These are phyloP conservation scores for Cryoendolithus antarcticus DNA, from an alignment of 2,329 filamentous ascomycete species.

Conservation along the genomic window DNA sequence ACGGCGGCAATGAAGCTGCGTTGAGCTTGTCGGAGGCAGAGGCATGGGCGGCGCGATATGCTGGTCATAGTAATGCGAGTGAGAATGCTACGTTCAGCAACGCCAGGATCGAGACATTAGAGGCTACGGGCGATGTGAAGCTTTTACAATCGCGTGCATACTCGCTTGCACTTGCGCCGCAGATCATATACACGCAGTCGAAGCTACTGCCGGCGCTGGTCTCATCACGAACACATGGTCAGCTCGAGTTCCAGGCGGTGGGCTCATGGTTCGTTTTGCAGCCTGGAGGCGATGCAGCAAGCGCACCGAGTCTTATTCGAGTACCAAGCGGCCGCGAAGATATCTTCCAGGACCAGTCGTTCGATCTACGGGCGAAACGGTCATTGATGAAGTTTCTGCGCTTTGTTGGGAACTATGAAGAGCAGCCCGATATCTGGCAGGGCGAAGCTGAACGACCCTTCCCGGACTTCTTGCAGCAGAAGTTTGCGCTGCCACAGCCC, in stretches of 20 bases:
- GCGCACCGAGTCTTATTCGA: slow-evolving; percentile 27
- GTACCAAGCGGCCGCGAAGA: slow-evolving; percentile 87
- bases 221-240: slow-evolving; percentile 76
- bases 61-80: slow-evolving; percentile 2
- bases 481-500: slow-evolving; percentile 45
- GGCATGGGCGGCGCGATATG: slow-evolving; percentile 49
- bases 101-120: slow-evolving; percentile 23
- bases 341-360: slow-evolving; percentile 65
- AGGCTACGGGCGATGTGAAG: slow-evolving; percentile 19
- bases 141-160: slow-evolving; percentile 60
- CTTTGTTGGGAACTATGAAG: slow-evolving; percentile 64
- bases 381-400: slow-evolving; percentile 88
- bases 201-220: slow-evolving; percentile 66
- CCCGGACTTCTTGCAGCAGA: slow-evolving; percentile 43
- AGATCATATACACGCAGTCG: slow-evolving; percentile 75
- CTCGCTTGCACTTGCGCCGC: slow-evolving; percentile 70
- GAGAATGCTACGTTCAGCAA: slow-evolving; percentile 13
- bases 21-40: slow-evolving; percentile 73
- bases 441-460: slow-evolving; percentile 44
- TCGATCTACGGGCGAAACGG: slow-evolving; percentile 72
- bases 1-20: slow-evolving; percentile 75
- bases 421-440: slow-evolving; percentile 48
- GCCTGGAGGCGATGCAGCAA: background rate
- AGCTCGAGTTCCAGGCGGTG: slow-evolving; percentile 87
- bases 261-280: slow-evolving; percentile 77